These are phyloP conservation scores for Plasmodium gonderi DNA, from an alignment of 169 alveolate species.

Conservation along the genomic window DNA sequence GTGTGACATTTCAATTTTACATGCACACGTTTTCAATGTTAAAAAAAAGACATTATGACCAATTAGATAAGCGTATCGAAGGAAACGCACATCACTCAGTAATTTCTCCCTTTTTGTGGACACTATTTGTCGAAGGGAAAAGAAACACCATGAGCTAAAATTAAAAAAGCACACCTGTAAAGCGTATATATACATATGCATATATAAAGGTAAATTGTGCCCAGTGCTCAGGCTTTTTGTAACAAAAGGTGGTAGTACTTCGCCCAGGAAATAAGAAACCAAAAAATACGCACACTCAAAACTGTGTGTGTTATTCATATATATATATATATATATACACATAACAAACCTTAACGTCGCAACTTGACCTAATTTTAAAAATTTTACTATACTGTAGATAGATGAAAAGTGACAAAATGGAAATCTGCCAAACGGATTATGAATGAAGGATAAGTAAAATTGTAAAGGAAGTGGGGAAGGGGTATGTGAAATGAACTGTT, in stretches of 20 bases:
- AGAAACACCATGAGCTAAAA: not conserved
- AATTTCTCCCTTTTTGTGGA: not conserved
- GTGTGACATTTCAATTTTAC: not conserved
- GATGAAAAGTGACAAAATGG: slow-evolving; percentile 9
- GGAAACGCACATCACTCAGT: not conserved
- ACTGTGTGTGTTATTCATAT: not conserved
- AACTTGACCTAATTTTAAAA: slow-evolving; percentile 2
- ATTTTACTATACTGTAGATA: not conserved
- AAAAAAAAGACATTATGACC: not conserved
- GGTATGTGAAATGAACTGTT: too few species aligned
- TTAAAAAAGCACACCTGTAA: too few species aligned
- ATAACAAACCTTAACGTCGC: not conserved
- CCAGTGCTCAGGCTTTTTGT: too few species aligned
- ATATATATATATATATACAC: not conserved
- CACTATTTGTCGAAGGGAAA: not conserved
- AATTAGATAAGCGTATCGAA: not conserved
- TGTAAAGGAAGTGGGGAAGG: not conserved
- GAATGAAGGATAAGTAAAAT: not conserved
- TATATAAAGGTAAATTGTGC: too few species aligned
- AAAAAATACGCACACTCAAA: too few species aligned
- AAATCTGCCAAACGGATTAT: not conserved
- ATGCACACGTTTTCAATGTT: not conserved
- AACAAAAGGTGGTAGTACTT: too few species aligned
- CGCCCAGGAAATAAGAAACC: too few species aligned
- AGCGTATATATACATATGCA: too few species aligned